Evolutionary conservation across 345 rosid species (phyloP), one percentile per base, ranked within the genome.

Genomic region (Erodium maritimum): DNA sequence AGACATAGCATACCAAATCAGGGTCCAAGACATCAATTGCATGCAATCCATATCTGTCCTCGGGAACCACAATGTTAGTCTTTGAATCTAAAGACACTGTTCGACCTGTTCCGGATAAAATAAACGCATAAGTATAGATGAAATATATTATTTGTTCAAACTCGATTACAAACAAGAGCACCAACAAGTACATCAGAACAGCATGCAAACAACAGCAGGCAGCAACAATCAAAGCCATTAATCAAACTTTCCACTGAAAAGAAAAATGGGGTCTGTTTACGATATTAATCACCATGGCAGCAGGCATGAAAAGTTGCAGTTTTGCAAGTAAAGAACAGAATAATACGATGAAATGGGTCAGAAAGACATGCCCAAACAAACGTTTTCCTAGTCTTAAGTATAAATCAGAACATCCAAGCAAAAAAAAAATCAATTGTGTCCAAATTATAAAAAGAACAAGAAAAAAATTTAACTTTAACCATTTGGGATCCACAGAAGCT

Each of bases 1-100:
- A 58, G 50, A 52, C 7, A 25, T 57, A 20, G 21, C 45, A 5
- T 86, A 91, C 98, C 94, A 91, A n/a, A 73, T 91, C 95, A 7
- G 98, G 98, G 77, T 91, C 98, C 80, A 91, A 71, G 45, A 80
- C 73, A 73, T 91, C 99, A 59, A 91, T 84, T 19, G 99, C 96
- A 64, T 72, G 62, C 13, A 91, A 69, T 12, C 99, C 99, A 74
- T 75, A 71, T 85, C 99, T 83, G 13, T 85, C 99, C 66, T 88
- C 88, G 1, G 99, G 99, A 67, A 91, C 96, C 58, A 66, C 70
- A 71, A 91, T 72, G 52, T 62, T 75, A 21, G 93, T 69, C 16
- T 79, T 79, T n/a, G 75, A 71, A 68, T 88, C 93, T 5, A 91
- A 75, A 61, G 96, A 75, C 46, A 81, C 69, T 17, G 96, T 71